Evolutionary conservation across 352 stramenopile genomes (phyloP).

Genomic region (Pythium coloratum): DNA sequence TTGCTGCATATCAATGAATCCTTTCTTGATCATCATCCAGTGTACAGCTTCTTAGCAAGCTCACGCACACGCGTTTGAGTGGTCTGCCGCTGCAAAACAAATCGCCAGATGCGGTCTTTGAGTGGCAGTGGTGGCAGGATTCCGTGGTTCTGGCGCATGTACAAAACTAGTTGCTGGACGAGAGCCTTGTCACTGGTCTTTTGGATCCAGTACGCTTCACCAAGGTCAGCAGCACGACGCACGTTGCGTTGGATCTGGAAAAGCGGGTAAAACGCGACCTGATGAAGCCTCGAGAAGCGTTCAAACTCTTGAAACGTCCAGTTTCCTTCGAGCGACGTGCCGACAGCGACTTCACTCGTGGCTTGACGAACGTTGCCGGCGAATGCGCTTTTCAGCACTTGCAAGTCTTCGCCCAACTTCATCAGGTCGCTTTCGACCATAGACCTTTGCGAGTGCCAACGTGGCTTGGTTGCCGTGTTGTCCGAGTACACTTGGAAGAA

Average conservation of each 20-base stretch:
- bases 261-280: constrained; percentile 54
- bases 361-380: constrained; percentile 47
- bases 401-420: constrained; percentile 41
- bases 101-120: constrained; percentile 33
- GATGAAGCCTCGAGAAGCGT: constrained; percentile 44
- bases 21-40: constrained; percentile 12
- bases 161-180: constrained; percentile 35
- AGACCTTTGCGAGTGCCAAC: not conserved
- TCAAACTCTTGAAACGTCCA: constrained; percentile 56
- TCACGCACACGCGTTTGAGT: constrained; percentile 30
- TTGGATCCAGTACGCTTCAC: constrained; percentile 50
- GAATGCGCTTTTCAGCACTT: constrained; percentile 43
- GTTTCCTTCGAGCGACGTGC: constrained; percentile 5
- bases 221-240: constrained; percentile 27
- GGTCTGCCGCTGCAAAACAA: constrained; percentile 36
- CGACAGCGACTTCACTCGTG: constrained; percentile 36
- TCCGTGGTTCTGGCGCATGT: constrained; percentile 43
- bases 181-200: constrained; percentile 49
- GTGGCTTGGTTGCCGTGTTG: not conserved
- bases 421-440: constrained; percentile 43
- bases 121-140: constrained; percentile 36
- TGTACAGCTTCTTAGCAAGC: constrained; percentile 42
- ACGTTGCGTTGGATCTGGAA: constrained; percentile 52
- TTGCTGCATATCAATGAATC: no score
- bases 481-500: constrained; percentile 56